A percentile compares a stretch with the other conserved stretches of the same genome.
Evolutionary conservation across 106 monocot genomes (phyloP).

Genomic region (Alisma plantagoaquatica): DNA sequence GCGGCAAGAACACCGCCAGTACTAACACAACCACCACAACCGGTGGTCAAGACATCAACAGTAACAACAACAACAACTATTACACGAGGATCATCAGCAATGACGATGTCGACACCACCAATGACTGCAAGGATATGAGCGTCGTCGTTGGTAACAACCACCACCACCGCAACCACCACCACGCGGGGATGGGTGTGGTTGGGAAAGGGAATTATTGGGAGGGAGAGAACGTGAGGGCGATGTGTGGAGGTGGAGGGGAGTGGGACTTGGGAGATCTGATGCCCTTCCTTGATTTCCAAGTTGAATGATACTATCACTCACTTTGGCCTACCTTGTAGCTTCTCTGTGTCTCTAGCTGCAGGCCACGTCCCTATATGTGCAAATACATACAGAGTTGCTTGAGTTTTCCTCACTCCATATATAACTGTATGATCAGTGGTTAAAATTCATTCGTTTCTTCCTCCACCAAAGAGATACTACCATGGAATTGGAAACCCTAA

Average conservation of each 20-base stretch:
- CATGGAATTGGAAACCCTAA: no score
- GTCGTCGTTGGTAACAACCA: neutral
- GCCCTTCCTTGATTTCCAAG: constrained; percentile 93
- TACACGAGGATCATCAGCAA: neutral
- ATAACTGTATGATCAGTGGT: no score
- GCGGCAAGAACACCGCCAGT: constrained; percentile 25
- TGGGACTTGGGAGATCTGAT: constrained; percentile 76
- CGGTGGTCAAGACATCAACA: no score
- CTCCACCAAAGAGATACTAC: no score
- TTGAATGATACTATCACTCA: constrained; percentile 45
- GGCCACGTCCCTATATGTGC: no score
- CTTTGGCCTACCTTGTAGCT: neutral
- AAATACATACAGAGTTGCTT: no score
- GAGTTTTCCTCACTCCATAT: no score
- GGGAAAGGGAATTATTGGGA: constrained; percentile 22
- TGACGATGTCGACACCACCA: neutral
- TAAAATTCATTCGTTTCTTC: no score
- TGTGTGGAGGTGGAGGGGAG: no score
- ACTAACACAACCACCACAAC: neutral
- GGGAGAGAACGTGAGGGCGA: constrained; percentile 28
- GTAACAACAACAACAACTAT: no score
- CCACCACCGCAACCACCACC: neutral
- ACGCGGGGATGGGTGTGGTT: neutral
- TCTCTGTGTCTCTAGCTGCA: no score
- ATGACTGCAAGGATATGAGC: constrained; percentile 6